Evolutionary conservation across 805 yeast genomes (phyloP).

Genomic region (Lipomyces japonicus): DNA sequence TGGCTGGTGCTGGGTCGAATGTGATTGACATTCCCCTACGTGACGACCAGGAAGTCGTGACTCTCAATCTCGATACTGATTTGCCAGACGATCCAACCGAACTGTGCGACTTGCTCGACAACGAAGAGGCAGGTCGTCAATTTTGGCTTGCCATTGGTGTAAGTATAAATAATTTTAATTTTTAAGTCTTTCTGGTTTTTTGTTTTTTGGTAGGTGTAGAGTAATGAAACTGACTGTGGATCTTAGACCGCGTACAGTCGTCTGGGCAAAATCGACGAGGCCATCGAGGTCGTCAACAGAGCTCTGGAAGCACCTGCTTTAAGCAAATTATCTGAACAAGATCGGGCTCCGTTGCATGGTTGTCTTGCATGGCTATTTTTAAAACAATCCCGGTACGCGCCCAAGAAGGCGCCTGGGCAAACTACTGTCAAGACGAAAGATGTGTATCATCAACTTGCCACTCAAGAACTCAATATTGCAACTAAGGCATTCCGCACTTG

Average conservation of each 20-base stretch:
- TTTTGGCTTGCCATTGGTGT: slow-evolving; percentile 80
- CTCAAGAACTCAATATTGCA: slow-evolving; percentile 46
- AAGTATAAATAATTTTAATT: slow-evolving; percentile 4
- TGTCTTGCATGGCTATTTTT: slow-evolving; percentile 68
- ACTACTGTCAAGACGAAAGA: slow-evolving; percentile 32
- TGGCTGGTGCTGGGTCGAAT: no score
- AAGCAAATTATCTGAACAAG: slow-evolving; percentile 36
- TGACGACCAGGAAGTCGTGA: slow-evolving; percentile 78
- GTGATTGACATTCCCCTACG: slow-evolving; percentile 67
- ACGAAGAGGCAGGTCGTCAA: slow-evolving; percentile 69
- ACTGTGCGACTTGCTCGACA: slow-evolving; percentile 68
- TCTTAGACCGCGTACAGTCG: slow-evolving; percentile 62
- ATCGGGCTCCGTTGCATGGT: slow-evolving; percentile 52
- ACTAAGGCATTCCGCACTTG: slow-evolving; percentile 45
- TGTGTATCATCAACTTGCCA: slow-evolving; percentile 42
- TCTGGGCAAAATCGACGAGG: slow-evolving; percentile 55
- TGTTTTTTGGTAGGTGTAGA: background rate
- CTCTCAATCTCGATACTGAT: slow-evolving; percentile 74
- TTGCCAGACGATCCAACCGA: slow-evolving; percentile 88
- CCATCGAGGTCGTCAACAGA: slow-evolving; percentile 57
- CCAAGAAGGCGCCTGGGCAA: slow-evolving; percentile 15
- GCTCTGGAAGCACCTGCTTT: slow-evolving; percentile 46
- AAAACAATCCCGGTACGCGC: slow-evolving; percentile 36
- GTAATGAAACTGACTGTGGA: background rate
- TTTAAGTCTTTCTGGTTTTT: no score